Evolutionary conservation across 1,284 basidiomycete species (phyloP).

Genomic region (Pseudozyma sp.): DNA sequence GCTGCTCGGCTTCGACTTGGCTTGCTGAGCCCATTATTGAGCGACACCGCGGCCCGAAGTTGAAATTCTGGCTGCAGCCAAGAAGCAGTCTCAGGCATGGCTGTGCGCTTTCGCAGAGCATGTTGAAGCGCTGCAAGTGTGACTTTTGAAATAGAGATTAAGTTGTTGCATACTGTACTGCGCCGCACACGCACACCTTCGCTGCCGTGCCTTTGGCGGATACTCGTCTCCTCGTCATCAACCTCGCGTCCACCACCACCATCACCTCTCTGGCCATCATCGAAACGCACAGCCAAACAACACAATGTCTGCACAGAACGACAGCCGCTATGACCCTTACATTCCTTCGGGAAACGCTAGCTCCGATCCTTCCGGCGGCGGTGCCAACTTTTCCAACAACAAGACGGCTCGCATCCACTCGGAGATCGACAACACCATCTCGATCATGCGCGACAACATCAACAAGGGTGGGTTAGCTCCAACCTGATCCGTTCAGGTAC

Average conservation of each 20-base stretch:
- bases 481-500: neutral
- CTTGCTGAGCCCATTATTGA: neutral
- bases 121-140: neutral
- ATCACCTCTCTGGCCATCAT: slow-evolving; percentile 6
- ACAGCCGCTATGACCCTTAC: slow-evolving; percentile 65
- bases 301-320: slow-evolving; percentile 53
- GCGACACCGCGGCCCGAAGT: too few relatives aligned
- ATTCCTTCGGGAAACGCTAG: slow-evolving; percentile 60
- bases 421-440: slow-evolving; percentile 70
- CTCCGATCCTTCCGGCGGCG: slow-evolving; percentile 52
- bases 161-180: too few relatives aligned
- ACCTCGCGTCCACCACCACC: slow-evolving; percentile 4
- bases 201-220: too few relatives aligned
- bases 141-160: neutral
- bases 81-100: neutral
- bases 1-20: neutral
- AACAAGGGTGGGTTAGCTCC: slow-evolving; percentile 51
- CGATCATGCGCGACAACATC: slow-evolving; percentile 98
- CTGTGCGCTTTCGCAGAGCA: neutral
- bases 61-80: too few relatives aligned
- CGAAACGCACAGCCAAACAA: neutral
- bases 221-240: slow-evolving; percentile 4
- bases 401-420: slow-evolving; percentile 66
- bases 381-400: slow-evolving; percentile 55
- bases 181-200: too few relatives aligned